Evolutionary conservation across 768 basidiomycete species (phyloP).

Genomic region (Inosperma sp.): DNA sequence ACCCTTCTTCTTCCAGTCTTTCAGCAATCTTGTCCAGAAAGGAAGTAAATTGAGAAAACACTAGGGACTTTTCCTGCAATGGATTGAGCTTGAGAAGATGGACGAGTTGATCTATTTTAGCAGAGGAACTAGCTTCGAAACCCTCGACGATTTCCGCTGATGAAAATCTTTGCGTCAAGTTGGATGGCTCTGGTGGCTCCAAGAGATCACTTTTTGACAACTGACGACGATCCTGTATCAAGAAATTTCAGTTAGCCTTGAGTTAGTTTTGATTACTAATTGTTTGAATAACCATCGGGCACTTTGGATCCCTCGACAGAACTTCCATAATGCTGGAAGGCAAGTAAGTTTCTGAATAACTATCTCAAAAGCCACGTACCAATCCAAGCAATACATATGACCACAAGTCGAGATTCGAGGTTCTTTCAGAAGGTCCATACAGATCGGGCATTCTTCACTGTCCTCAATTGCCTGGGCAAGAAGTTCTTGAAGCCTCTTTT

Average conservation of each 20-base stretch:
- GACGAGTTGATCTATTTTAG: constrained; percentile 80
- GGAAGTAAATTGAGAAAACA: constrained; percentile 87
- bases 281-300: constrained; percentile 60
- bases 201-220: constrained; percentile 53
- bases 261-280: neutral
- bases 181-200: constrained; percentile 59
- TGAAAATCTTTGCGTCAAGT: constrained; percentile 56
- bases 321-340: constrained; percentile 59
- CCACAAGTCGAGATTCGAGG: constrained; percentile 71
- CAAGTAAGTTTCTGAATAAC: neutral
- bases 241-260: constrained; percentile 5
- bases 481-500: constrained; percentile 48
- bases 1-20: constrained; percentile 62
- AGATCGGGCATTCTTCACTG: constrained; percentile 78
- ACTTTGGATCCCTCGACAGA: constrained; percentile 65
- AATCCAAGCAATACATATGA: constrained; percentile 68
- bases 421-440: constrained; percentile 54
- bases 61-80: constrained; percentile 68
- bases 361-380: constrained; percentile 39
- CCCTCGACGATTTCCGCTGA: constrained; percentile 28
- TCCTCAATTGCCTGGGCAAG: constrained; percentile 72
- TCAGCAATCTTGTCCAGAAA: constrained; percentile 83
- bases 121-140: constrained; percentile 57
- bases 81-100: constrained; percentile 69
- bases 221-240: constrained; percentile 61